phyloP scores from a whole-genome alignment of 352 stramenopile genomes.

The Phytophthora sojae region DNA sequence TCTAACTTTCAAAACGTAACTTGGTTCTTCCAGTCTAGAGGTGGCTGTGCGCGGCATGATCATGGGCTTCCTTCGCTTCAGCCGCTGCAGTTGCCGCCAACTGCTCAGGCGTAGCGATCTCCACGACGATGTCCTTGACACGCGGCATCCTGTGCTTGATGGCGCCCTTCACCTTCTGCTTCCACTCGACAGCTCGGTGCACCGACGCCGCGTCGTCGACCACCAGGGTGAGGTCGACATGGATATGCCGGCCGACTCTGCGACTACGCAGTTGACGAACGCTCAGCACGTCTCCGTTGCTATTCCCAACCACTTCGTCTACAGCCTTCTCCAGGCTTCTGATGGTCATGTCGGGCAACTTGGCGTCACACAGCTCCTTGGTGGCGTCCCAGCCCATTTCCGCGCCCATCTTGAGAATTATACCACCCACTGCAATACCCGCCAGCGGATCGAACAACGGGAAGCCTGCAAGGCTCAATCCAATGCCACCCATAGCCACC shows the following conservation, averaged over 20 bases:
- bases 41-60: conserved; percentile 9
- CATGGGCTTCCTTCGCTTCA: conserved; percentile 11
- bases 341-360: conserved; percentile 49
- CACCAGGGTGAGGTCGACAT: conserved; percentile 71
- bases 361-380: conserved; percentile 71
- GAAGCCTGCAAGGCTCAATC: conserved; percentile 64
- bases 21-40: conserved; percentile 2
- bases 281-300: conserved; percentile 50
- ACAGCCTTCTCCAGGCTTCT: conserved; percentile 48
- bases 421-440: conserved; percentile 74
- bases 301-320: conserved; percentile 47
- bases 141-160: conserved; percentile 55
- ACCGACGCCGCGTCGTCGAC: conserved; percentile 41
- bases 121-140: conserved; percentile 72
- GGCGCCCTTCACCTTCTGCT: conserved; percentile 58
- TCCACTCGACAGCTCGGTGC: conserved; percentile 59
- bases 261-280: conserved; percentile 64
- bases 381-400: conserved; percentile 72
- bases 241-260: conserved; percentile 60
- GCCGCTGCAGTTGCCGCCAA: conserved; percentile 11
- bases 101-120: conserved; percentile 51
- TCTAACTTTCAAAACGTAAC: neutral
- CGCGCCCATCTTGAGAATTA: conserved; percentile 80
- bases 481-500: conserved; percentile 73
- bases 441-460: conserved; percentile 75